Conservation (phyloP, 2,329 filamentous ascomycete species). For the Torrubiella hemipterigena region DNA sequence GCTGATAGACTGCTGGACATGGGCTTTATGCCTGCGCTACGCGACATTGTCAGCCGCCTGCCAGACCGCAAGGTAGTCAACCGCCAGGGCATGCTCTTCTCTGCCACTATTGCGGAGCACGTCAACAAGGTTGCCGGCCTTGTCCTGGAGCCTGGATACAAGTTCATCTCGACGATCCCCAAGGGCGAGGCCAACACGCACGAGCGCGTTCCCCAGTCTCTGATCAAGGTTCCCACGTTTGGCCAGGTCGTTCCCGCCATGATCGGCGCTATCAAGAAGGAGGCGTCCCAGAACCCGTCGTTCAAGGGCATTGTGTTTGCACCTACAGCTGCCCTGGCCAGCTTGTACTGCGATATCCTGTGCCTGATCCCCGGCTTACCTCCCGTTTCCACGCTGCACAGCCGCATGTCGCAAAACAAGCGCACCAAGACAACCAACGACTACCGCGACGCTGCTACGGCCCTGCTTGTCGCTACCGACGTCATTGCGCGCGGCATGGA, state of each 20-base stretch:
- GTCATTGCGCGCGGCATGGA: constrained; percentile 64
- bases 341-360: constrained; percentile 36
- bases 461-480: constrained; percentile 56
- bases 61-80: constrained; percentile 48
- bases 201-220: constrained; percentile 60
- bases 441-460: constrained; percentile 39
- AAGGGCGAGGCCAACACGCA: constrained; percentile 68
- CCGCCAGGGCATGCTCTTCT: constrained; percentile 70
- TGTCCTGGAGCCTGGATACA: constrained; percentile 59
- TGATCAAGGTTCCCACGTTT: constrained; percentile 56
- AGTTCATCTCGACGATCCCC: constrained; percentile 70
- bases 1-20: constrained; percentile 73
- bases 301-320: constrained; percentile 85
- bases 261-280: constrained; percentile 41
- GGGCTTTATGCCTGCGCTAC: constrained; percentile 69
- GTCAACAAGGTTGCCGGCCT: constrained; percentile 62
- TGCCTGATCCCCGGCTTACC: constrained; percentile 26
- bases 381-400: constrained; percentile 33
- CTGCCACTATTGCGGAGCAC: constrained; percentile 69
- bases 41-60: constrained; percentile 62
- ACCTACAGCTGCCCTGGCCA: constrained; percentile 43
- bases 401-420: constrained; percentile 36
- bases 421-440: constrained; percentile 48
- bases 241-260: constrained; percentile 52
- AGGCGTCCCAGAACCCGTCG: constrained; percentile 26